Base-by-base conservation (phyloP, 2,329 filamentous ascomycete species). In the Alternaria alternata region DNA sequence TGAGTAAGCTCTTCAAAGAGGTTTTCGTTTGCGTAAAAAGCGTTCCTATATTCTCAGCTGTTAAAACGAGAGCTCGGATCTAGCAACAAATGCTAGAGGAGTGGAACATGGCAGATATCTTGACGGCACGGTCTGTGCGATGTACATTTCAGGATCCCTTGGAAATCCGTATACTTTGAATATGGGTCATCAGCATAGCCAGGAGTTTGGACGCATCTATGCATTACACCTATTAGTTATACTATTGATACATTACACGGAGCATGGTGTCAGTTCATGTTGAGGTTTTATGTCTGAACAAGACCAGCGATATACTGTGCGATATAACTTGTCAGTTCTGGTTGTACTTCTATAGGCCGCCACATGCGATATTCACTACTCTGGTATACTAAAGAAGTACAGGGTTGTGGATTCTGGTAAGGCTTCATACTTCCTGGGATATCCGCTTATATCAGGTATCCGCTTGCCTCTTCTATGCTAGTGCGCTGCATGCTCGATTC, bases 181-280 rank as follows among this genome's bases (percentile, higher is more conserved):
- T 48, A 46, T 59, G 54, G 60, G 64, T 53, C 60, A 60, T 64
- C 51, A 64, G 67, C 67, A 71, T 70, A 70, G 67, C 69, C 63
- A 51, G 69, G 69, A 68, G 66, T 69, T 63, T 34, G 39, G 39
- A 52, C 41, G 39, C 53, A 38, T 44, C 22, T 52, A 39, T 41
- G 42, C 52, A 53, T 49, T 38, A 62, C 36, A 26, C 55, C 38
- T 56, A 65, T 53, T 32, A 61, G 51, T n/a, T 39, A 26, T 34
- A 43, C 41, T 41, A 48, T 38, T 48, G 14, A 7, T 11, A 46
- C 26, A 24, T 54, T 28, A 24, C 30, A 28, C 41, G 14, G n/a
- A 20, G 39, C 20, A 54, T 24, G 42, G 42, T 47, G 20, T 47
- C 24, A 42, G 26, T 26, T 24, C 11, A n/a, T 1, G 20, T 49